Percentiles rank a stretch among this genome's conserved stretches.
Evolutionary conservation across 306 rosid species (phyloP).

Genomic region (Prunus dulcis): DNA sequence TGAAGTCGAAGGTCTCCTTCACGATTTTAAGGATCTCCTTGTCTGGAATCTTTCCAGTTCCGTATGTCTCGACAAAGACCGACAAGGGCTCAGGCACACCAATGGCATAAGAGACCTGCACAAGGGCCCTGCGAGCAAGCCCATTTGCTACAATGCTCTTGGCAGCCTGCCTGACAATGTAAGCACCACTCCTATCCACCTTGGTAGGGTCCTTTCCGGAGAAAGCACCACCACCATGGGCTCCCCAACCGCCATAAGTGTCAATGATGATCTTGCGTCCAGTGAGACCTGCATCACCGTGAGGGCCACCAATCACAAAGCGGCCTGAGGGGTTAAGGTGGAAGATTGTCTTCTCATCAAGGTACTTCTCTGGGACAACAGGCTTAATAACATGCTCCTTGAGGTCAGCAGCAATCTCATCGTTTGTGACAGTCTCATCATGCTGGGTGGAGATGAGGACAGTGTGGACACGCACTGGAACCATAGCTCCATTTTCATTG

Average conservation of each 20-base stretch:
- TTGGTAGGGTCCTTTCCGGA: constrained; percentile 99
- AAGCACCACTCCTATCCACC: constrained; percentile 99
- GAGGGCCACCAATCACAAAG: constrained; percentile 97
- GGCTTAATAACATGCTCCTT: constrained; percentile 98
- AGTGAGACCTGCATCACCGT: constrained; percentile 98
- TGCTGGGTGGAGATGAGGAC: constrained; percentile 99
- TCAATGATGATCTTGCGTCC: constrained; percentile 98
- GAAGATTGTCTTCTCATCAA: constrained; percentile 95
- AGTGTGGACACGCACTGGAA: constrained; percentile 95
- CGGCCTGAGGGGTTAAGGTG: constrained; percentile 99
- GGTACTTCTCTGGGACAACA: constrained; percentile 91
- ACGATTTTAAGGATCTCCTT: constrained; percentile 83
- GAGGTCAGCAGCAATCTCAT: constrained; percentile 94
- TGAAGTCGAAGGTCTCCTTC: constrained; percentile 91
- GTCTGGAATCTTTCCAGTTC: constrained; percentile 94
- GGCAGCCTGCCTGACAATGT: constrained; percentile 95
- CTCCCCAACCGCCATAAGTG: constrained; percentile 99
- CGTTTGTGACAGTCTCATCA: constrained; percentile 92
- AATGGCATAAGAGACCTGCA: constrained; percentile 95
- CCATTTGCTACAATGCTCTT: constrained; percentile 93
- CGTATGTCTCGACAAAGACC: constrained; percentile 71
- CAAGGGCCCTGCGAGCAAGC: constrained; percentile 90
- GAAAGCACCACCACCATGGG: constrained; percentile 99
- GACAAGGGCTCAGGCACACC: constrained; percentile 99
- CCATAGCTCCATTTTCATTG: constrained; percentile 93